Evolutionary conservation across 805 yeast genomes (phyloP).

Genomic region (Ogataea nakhonphanomensis): DNA sequence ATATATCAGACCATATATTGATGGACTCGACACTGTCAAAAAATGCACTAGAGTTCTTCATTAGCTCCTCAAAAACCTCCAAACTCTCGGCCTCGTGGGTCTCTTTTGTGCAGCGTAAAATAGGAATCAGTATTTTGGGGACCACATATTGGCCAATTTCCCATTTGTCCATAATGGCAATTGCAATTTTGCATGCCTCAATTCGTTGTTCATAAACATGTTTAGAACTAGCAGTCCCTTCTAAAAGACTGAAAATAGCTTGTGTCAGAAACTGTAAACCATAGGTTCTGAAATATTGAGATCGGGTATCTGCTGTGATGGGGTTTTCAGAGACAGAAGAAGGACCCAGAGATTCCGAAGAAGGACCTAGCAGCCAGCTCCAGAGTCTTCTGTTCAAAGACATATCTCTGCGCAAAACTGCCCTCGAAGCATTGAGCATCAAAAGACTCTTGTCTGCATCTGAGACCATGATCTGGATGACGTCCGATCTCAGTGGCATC

Average conservation of each 20-base stretch:
- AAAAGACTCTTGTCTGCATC: slow-evolving; percentile 54
- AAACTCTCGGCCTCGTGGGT: slow-evolving; percentile 19
- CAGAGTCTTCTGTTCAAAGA: slow-evolving; percentile 90
- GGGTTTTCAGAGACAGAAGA: slow-evolving; percentile 9
- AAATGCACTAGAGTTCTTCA: slow-evolving; percentile 60
- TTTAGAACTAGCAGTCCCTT: slow-evolving; percentile 26
- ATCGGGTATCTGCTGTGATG: slow-evolving; percentile 28
- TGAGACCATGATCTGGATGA: slow-evolving; percentile 46
- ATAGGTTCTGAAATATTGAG: slow-evolving; percentile 56
- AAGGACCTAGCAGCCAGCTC: slow-evolving; percentile 91
- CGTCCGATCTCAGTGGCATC: slow-evolving; percentile 60
- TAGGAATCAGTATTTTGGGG: slow-evolving; percentile 66
- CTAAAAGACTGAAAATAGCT: slow-evolving; percentile 52
- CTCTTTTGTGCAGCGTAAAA: slow-evolving; percentile 48
- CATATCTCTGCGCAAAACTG: slow-evolving; percentile 84
- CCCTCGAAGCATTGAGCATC: slow-evolving; percentile 58
- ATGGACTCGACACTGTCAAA: slow-evolving; percentile 85
- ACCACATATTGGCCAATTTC: slow-evolving; percentile 79
- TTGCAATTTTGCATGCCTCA: slow-evolving; percentile 59
- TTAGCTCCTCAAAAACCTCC: slow-evolving; percentile 40
- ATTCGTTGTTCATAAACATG: slow-evolving; percentile 34
- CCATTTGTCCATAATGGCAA: slow-evolving; percentile 88
- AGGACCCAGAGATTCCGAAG: slow-evolving; percentile 23
- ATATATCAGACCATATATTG: slow-evolving; percentile 69
- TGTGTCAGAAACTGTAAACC: slow-evolving; percentile 49